Percentiles rank a stretch among this genome's conserved stretches.
Conservation (phyloP, 345 rosid species). For the Pistacia vera region DNA sequence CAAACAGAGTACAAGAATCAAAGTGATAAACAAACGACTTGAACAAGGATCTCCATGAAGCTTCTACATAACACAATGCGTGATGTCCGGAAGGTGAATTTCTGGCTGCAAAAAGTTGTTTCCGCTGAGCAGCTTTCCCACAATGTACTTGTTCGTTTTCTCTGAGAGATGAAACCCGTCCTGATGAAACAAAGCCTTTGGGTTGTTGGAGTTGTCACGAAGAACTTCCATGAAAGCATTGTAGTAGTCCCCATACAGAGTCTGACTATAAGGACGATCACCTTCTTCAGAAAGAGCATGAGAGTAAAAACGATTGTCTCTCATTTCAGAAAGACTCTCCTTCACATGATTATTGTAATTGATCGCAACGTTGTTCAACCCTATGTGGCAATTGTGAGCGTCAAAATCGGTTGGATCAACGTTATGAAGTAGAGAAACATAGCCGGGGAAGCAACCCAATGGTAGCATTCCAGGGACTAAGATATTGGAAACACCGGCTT, state of each 20-base stretch:
- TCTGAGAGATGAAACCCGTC: neutral
- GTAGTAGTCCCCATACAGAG: neutral
- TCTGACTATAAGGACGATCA: neutral
- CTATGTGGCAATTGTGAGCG: neutral
- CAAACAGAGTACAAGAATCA: too few relatives aligned
- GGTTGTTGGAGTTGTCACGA: neutral
- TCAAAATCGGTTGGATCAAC: neutral
- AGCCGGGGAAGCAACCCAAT: neutral
- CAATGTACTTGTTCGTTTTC: neutral
- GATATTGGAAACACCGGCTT: neutral
- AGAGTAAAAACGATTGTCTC: neutral
- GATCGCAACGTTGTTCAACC: neutral
- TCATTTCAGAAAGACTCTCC: neutral
- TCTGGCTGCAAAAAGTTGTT: neutral
- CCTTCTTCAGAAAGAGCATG: neutral
- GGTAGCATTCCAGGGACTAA: neutral
- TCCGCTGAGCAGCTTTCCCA: neutral
- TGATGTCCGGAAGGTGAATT: neutral
- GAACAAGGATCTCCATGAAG: neutral
- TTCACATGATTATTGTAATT: neutral
- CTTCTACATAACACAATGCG: constrained; percentile 5
- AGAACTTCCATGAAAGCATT: constrained; percentile 5
- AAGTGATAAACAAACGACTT: too few relatives aligned
- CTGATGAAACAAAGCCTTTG: neutral
- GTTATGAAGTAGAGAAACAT: neutral